Percentiles rank a stretch among this genome's conserved stretches.
Conservation (phyloP, 148 eudicot genomes). For the Linanthus parryae region DNA sequence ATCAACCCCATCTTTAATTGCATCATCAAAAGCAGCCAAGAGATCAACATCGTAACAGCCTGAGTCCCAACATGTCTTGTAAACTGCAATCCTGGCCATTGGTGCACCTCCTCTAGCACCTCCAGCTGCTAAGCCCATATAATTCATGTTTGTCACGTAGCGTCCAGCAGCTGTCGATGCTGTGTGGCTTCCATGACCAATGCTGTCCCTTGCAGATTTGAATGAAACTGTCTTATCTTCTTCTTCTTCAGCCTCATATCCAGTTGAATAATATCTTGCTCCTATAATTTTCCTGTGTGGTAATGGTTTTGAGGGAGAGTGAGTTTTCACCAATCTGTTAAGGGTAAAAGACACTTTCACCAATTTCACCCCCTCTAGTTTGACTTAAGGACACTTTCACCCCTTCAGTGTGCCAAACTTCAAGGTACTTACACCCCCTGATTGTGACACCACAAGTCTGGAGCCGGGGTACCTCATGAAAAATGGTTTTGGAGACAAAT, state of each 20-base stretch:
- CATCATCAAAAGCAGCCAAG: constrained; percentile 55
- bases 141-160: constrained; percentile 39
- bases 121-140: constrained; percentile 34
- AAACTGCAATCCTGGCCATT: constrained; percentile 50
- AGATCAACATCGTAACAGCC: constrained; percentile 50
- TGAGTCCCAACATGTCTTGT: constrained; percentile 48
- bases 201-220: constrained; percentile 40
- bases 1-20: constrained; percentile 47
- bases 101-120: constrained; percentile 56
- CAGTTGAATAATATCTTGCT: constrained; percentile 38
- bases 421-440: too few relatives aligned
- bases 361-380: neutral
- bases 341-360: neutral
- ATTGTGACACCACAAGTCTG: too few relatives aligned
- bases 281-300: constrained; percentile 39
- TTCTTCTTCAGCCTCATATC: constrained; percentile 41
- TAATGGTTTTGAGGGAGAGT: neutral
- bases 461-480: too few relatives aligned
- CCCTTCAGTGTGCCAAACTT: too few relatives aligned
- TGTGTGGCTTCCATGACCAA: constrained; percentile 54
- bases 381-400: too few relatives aligned
- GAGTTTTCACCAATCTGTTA: neutral
- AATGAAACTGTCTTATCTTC: constrained; percentile 17
- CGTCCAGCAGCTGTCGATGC: constrained; percentile 53
- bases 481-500: too few relatives aligned